phyloP scores from a whole-genome alignment of 2,329 filamentous ascomycete species.

The Nigrograna mackinnonii region DNA sequence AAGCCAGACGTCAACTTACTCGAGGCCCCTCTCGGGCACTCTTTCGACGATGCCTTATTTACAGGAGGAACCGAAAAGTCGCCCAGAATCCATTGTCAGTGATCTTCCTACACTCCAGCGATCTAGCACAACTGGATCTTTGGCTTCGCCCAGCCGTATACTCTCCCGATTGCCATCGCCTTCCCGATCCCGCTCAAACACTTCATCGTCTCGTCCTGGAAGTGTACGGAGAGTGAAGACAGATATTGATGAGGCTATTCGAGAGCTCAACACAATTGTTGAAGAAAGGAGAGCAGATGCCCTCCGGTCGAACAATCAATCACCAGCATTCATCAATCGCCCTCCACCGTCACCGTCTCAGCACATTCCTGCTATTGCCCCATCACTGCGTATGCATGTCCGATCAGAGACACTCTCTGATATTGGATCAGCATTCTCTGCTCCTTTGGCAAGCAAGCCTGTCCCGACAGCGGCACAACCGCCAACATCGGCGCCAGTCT shows the following conservation, averaged over 20 bases:
- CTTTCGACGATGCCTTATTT: slow-evolving; percentile 26
- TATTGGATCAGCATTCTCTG: slow-evolving; percentile 52
- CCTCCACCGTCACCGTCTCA: slow-evolving; percentile 38
- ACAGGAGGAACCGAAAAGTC: slow-evolving; percentile 24
- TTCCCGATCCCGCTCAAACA: slow-evolving; percentile 39
- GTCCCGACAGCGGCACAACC: slow-evolving; percentile 20
- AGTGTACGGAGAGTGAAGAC: slow-evolving; percentile 41
- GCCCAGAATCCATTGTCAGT: slow-evolving; percentile 20
- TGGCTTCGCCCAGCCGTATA: slow-evolving; percentile 14
- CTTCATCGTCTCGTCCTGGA: slow-evolving; percentile 34
- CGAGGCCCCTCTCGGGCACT: slow-evolving; percentile 15
- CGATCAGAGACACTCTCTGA: slow-evolving; percentile 52
- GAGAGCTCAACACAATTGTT: slow-evolving; percentile 54
- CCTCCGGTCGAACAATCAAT: slow-evolving; percentile 31
- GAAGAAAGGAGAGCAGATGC: slow-evolving; percentile 49
- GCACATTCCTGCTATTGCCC: slow-evolving; percentile 52
- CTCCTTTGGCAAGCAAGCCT: slow-evolving; percentile 35
- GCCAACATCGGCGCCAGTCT: slow-evolving; percentile 1
- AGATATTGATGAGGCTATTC: slow-evolving; percentile 50
- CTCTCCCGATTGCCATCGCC: slow-evolving; percentile 36
- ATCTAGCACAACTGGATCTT: slow-evolving; percentile 26
- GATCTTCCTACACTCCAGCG: slow-evolving; percentile 24
- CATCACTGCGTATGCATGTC: slow-evolving; percentile 48
- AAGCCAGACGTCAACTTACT: slow-evolving; percentile 19
- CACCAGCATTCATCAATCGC: slow-evolving; percentile 26